Conservation (phyloP, 768 basidiomycete genomes). For the Boletus sp. region DNA sequence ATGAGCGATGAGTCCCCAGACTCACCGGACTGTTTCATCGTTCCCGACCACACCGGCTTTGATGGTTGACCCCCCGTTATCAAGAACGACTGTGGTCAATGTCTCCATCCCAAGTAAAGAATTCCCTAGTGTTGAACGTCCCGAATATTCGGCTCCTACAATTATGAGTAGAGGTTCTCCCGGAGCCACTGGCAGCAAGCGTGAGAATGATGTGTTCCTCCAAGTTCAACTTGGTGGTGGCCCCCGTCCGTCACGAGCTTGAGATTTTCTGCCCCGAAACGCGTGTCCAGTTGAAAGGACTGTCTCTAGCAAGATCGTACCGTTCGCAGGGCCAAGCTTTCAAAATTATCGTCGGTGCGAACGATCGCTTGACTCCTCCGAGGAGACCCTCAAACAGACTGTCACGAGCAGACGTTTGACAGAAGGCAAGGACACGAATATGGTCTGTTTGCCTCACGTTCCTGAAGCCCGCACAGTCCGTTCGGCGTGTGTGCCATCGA, state of each 20-base stretch:
- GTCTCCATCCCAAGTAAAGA: conserved; percentile 7
- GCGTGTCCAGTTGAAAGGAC: background rate
- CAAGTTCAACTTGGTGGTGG: no score
- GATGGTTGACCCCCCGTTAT: conserved; percentile 85
- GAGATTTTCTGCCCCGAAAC: conserved; percentile 3
- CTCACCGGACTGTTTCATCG: conserved; percentile 29
- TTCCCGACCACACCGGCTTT: conserved; percentile 62
- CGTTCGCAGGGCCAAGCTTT: background rate
- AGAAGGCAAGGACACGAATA: background rate
- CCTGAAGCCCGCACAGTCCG: background rate
- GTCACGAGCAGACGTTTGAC: conserved; percentile 5
- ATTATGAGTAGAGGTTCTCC: background rate
- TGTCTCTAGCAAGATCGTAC: background rate
- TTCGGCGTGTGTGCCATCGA: conserved; percentile 3
- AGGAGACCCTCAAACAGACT: conserved; percentile 9
- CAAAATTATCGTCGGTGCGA: background rate
- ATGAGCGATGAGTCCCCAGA: background rate
- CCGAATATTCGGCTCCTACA: background rate
- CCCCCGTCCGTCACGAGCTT: conserved; percentile 1
- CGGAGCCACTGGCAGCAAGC: background rate
- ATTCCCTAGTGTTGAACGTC: background rate
- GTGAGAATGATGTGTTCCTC: conserved; percentile 5
- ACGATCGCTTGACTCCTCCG: background rate
- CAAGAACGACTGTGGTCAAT: conserved; percentile 60
- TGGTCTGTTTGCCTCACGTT: background rate